Percentiles rank a stretch among this genome's conserved stretches.
Evolutionary conservation across 140 eudicot species (phyloP).

Genomic region (Flaveria floridana): DNA sequence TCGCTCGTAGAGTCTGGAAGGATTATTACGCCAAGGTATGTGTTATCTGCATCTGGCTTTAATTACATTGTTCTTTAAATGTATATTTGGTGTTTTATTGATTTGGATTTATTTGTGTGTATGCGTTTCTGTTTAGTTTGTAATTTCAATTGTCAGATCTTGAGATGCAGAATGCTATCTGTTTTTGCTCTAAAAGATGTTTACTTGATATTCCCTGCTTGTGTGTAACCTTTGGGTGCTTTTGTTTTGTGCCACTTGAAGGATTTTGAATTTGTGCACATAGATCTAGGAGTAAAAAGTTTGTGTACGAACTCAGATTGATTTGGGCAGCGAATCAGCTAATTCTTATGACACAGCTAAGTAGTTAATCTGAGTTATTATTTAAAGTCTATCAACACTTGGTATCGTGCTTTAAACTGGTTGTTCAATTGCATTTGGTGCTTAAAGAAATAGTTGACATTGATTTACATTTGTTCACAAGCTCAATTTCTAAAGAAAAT

Average conservation of each 20-base stretch:
- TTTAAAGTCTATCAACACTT: background rate
- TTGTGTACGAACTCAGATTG: background rate
- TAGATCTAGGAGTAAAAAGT: slow-evolving; percentile 19
- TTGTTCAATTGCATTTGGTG: slow-evolving; percentile 4
- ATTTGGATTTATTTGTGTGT: background rate
- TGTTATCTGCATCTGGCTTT: background rate
- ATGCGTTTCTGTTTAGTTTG: background rate
- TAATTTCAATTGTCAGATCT: slow-evolving; percentile 27
- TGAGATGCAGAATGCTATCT: slow-evolving; percentile 15
- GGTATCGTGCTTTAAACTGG: background rate
- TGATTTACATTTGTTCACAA: slow-evolving; percentile 6
- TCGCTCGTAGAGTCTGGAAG: slow-evolving; percentile 70
- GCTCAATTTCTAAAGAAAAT: slow-evolving; percentile 2
- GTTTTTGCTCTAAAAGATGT: slow-evolving; percentile 2
- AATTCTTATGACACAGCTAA: background rate
- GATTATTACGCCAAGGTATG: slow-evolving; percentile 66
- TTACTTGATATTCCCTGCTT: background rate
- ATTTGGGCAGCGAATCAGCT: background rate
- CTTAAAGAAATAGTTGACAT: background rate
- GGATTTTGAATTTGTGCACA: slow-evolving; percentile 15
- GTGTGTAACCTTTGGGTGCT: background rate
- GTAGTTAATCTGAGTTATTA: slow-evolving; percentile 5
- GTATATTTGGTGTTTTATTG: slow-evolving; percentile 7
- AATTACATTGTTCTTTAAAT: background rate
- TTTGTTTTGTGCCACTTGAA: slow-evolving; percentile 16